Evolutionary conservation across 345 rosid genomes (phyloP).

Genomic region (Eutrema yunnanense): DNA sequence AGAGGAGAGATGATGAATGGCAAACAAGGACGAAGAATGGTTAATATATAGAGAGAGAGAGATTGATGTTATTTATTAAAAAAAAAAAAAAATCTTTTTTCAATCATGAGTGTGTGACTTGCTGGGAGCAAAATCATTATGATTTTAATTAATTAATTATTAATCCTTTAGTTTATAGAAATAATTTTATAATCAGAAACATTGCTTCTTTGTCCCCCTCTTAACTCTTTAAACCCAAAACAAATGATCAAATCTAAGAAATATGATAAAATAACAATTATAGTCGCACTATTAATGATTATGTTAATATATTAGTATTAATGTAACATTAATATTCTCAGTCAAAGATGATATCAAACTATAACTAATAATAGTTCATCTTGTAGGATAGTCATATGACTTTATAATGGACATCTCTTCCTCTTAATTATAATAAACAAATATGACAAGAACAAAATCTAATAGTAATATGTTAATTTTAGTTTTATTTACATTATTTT

Average conservation of each 20-base stretch:
- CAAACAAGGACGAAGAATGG: background rate
- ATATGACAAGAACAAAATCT: background rate
- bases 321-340: background rate
- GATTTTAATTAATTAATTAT: background rate
- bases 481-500: background rate
- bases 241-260: conserved; percentile 23
- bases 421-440: background rate
- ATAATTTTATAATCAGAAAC: conserved; percentile 29
- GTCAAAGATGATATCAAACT: conserved; percentile 25
- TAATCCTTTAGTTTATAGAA: conserved; percentile 1
- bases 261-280: conserved; percentile 9
- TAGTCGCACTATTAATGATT: conserved; percentile 24
- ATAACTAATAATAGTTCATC: background rate
- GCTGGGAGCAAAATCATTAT: conserved; percentile 16
- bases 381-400: conserved; percentile 11
- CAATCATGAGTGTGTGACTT: conserved; percentile 49
- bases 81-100: background rate
- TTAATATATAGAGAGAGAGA: conserved; percentile 46
- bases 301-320: background rate
- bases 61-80: background rate
- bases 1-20: conserved; percentile 22
- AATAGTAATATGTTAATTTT: background rate
- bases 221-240: conserved; percentile 10
- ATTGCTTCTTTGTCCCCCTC: conserved; percentile 29
- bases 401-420: background rate